Evolutionary conservation across 2,329 filamentous ascomycete genomes (phyloP).

Genomic region (Pseudogymnoascus sp.): DNA sequence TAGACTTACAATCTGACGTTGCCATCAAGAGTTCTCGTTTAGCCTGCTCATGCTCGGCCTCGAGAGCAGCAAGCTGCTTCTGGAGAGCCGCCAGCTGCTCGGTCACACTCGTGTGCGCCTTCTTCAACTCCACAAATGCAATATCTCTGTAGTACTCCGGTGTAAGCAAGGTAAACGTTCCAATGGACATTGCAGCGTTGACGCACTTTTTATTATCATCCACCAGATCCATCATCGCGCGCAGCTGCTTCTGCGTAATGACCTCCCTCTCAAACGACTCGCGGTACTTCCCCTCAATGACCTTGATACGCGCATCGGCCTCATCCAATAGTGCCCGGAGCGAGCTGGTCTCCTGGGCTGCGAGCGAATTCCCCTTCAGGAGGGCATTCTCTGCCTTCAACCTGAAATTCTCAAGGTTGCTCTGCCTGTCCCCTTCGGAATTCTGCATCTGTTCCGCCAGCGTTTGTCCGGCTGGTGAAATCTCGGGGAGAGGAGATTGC

Average conservation of each 20-base stretch:
- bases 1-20: slow-evolving; percentile 43
- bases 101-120: slow-evolving; percentile 38
- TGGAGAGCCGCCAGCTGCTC: slow-evolving; percentile 43
- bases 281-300: slow-evolving; percentile 48
- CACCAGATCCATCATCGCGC: slow-evolving; percentile 48
- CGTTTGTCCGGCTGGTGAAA: slow-evolving; percentile 23
- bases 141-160: slow-evolving; percentile 43
- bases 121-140: slow-evolving; percentile 46
- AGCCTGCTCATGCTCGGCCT: slow-evolving; percentile 42
- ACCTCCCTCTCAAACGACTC: slow-evolving; percentile 52
- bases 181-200: slow-evolving; percentile 29
- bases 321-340: slow-evolving; percentile 52
- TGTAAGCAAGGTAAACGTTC: slow-evolving; percentile 37
- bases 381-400: slow-evolving; percentile 56
- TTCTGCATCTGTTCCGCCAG: slow-evolving; percentile 55
- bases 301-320: slow-evolving; percentile 42
- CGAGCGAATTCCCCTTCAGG: slow-evolving; percentile 47
- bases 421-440: slow-evolving; percentile 31
- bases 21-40: slow-evolving; percentile 48
- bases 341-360: slow-evolving; percentile 46
- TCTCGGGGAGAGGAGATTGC: slow-evolving; percentile 29
- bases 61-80: slow-evolving; percentile 38
- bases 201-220: slow-evolving; percentile 22
- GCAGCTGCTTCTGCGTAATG: slow-evolving; percentile 50
- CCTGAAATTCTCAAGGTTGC: slow-evolving; percentile 44